Percentiles rank a stretch among this genome's conserved stretches.
These are phyloP conservation scores for Caloboletus firmus DNA, from an alignment of 1,284 basidiomycete genomes.

Conservation along the genomic window DNA sequence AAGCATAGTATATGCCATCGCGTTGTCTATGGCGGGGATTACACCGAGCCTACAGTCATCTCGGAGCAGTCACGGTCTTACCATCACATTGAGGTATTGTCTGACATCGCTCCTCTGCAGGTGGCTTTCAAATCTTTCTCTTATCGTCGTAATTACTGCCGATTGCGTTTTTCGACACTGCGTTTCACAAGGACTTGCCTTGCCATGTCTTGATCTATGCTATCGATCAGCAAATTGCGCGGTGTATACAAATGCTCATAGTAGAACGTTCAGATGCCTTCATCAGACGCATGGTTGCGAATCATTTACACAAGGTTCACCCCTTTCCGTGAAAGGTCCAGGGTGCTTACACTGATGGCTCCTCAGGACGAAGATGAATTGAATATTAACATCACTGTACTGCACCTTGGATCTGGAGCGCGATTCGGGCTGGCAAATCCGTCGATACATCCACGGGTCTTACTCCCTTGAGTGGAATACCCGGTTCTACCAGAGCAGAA, in stretches of 20 bases:
- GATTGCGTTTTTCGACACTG: slow-evolving; percentile 80
- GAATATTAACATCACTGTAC: slow-evolving; percentile 76
- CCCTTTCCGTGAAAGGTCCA: background rate
- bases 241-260: slow-evolving; percentile 28
- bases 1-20: slow-evolving; percentile 64
- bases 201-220: slow-evolving; percentile 75
- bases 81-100: slow-evolving; percentile 71
- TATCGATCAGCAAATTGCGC: slow-evolving; percentile 63
- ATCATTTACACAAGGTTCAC: slow-evolving; percentile 54
- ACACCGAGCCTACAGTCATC: slow-evolving; percentile 66
- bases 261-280: slow-evolving; percentile 50
- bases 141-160: slow-evolving; percentile 35
- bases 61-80: slow-evolving; percentile 59
- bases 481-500: slow-evolving; percentile 85
- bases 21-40: slow-evolving; percentile 84
- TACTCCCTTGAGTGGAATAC: slow-evolving; percentile 75
- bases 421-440: slow-evolving; percentile 68
- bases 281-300: slow-evolving; percentile 60
- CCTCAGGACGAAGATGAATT: slow-evolving; percentile 37
- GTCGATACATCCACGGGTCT: slow-evolving; percentile 84
- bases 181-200: slow-evolving; percentile 80
- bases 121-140: slow-evolving; percentile 28
- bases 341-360: background rate
- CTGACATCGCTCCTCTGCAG: slow-evolving; percentile 78
- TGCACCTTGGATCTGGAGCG: slow-evolving; percentile 84